These are phyloP conservation scores for Wickerhamiella nectarea DNA, from an alignment of 805 yeast species.

Conservation along the genomic window DNA sequence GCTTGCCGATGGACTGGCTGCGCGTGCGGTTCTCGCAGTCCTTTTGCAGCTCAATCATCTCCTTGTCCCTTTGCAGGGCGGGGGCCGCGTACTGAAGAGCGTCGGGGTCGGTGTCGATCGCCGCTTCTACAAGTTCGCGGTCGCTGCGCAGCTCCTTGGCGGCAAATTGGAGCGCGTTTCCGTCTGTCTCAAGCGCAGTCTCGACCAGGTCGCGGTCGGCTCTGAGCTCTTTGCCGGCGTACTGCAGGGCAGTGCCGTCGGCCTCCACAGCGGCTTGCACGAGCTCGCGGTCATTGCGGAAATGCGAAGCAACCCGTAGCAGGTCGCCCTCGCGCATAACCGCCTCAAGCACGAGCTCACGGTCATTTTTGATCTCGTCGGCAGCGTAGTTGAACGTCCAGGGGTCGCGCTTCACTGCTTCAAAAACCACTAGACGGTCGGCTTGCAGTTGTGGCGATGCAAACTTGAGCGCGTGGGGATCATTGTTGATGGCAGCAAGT, in stretches of 20 bases:
- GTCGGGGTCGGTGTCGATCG: constrained; percentile 6
- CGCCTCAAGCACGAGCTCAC: constrained; percentile 6
- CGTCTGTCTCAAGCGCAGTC: constrained; percentile 3
- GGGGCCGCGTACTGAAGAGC: constrained; percentile 1
- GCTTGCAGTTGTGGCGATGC: constrained; percentile 6
- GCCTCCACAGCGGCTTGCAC: constrained; percentile 8
- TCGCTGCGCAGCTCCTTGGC: constrained; percentile 7
- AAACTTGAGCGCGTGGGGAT: constrained; percentile 3
- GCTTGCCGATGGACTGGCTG: neutral
- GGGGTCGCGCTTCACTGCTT: constrained; percentile 7
- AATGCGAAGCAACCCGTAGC: constrained; percentile 3
- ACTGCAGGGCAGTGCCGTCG: constrained; percentile 5
- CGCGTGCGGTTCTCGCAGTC: constrained; percentile 6
- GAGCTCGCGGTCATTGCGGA: constrained; percentile 6
- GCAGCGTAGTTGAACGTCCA: constrained; percentile 8
- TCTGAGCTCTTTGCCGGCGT: constrained; percentile 2
- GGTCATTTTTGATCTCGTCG: constrained; percentile 3
- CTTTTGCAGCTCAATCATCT: constrained; percentile 5
- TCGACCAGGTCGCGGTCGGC: constrained; percentile 8
- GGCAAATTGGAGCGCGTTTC: constrained; percentile 5
- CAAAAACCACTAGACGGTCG: constrained; percentile 4
- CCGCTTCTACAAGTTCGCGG: constrained; percentile 7
- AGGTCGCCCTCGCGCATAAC: constrained; percentile 8
- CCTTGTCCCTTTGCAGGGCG: constrained; percentile 1
- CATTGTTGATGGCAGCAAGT: constrained; percentile 5